Conservation (phyloP, 306 rosid genomes). For the Benincasa hispida region DNA sequence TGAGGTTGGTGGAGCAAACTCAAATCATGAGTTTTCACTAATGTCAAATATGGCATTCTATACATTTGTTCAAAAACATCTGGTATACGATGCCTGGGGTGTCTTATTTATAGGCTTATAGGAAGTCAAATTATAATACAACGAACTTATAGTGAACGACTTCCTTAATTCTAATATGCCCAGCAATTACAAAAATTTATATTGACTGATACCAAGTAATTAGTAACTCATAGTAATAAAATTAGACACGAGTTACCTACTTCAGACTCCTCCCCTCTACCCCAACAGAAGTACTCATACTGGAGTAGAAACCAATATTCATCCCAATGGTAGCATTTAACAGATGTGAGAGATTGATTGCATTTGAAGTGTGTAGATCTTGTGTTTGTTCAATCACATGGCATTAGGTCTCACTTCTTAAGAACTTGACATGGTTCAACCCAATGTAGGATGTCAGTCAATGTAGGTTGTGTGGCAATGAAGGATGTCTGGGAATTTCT, state of each 20-base stretch:
- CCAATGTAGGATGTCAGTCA: background rate
- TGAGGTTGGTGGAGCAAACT: background rate
- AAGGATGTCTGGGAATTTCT: background rate
- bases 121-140: background rate
- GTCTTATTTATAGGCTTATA: background rate
- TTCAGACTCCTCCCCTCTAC: background rate
- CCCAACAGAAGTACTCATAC: background rate
- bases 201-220: background rate
- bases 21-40: background rate
- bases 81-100: background rate
- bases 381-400: background rate
- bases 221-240: background rate
- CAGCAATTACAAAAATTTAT: background rate
- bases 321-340: background rate
- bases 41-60: background rate
- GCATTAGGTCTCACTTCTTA: background rate
- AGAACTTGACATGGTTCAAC: background rate
- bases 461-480: background rate
- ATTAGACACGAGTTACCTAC: background rate
- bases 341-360: background rate
- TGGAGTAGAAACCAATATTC: background rate
- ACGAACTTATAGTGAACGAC: background rate
- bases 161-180: background rate
- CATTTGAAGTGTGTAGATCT: background rate
- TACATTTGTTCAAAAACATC: background rate